Evolutionary conservation across 331 rosid species (phyloP), one percentile per base, ranked within the genome.

Genomic region (Cucumis variabilis): DNA sequence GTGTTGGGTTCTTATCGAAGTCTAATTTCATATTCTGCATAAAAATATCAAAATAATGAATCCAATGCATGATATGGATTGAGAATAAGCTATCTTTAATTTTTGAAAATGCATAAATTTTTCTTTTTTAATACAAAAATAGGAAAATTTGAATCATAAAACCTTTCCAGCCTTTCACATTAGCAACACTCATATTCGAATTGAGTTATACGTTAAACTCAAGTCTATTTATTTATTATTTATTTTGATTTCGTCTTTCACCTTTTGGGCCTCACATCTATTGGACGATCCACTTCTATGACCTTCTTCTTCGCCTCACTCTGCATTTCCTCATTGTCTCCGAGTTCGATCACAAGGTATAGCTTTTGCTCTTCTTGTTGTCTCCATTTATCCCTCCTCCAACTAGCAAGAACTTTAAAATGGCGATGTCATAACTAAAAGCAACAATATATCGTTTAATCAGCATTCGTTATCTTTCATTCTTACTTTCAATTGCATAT

Each of bases 331-430:
- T 87, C 16, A 71, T 92, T 88, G 98, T 98, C 86, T 90, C 99
- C 84, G 99, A 97, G 87, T 89, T 96, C 66, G 99, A 97, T 94
- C 99, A 96, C 93, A 93, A 89, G 99, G 99, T 97, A 89, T 90
- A 50, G 50, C 51, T 48, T 11, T 17, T 66, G 21, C 9, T 51
- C 77, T 58, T 55, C 65, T 70, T 55, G 60, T 78, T 53, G 80
- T 67, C 77, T 81, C 46, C 85, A 60, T 33, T 4, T 55, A 20
- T 17, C 6, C 63, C 71, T 67, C 65, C 23, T 78, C 58, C 25
- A 69, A 60, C 48, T 74, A 9, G 7, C 75, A 48, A 5, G 21
- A 67, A n/a, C 25, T 44, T 68, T 46, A 25, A 68, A 46, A 84
- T 41, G 65, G 51, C 75, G 60, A 41, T n/a, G 76, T n/a, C n/a